Evolutionary conservation across 192 early-diverging fungal genomes (phyloP).

Genomic region (Ambispora gerdemannii): DNA sequence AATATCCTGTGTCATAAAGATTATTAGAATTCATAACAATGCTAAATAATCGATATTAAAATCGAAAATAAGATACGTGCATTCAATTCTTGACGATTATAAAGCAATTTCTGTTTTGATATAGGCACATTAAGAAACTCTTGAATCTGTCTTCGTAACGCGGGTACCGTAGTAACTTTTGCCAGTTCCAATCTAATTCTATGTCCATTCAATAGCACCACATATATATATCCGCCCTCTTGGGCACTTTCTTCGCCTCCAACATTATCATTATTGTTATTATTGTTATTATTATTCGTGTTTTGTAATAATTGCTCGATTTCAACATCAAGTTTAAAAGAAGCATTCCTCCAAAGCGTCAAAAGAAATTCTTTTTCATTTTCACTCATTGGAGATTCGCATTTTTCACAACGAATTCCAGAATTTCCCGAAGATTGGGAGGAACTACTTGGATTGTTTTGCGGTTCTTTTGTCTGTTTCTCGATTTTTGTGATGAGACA

Average conservation of each 20-base stretch:
- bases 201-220: slow-evolving; percentile 25
- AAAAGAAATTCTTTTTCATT: neutral
- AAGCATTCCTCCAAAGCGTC: slow-evolving; percentile 20
- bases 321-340: slow-evolving; percentile 27
- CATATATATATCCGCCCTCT: slow-evolving; percentile 8
- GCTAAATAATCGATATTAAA: neutral
- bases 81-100: slow-evolving; percentile 16
- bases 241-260: neutral
- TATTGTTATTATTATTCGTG: neutral
- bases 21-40: neutral
- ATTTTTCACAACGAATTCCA: slow-evolving; percentile 12
- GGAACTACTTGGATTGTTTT: too few species aligned
- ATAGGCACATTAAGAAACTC: neutral
- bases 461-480: neutral
- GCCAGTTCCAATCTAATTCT: neutral
- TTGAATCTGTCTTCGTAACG: neutral
- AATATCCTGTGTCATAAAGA: neutral
- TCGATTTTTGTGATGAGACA: slow-evolving; percentile 11
- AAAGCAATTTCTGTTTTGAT: slow-evolving; percentile 32
- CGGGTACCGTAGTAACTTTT: neutral
- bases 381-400: neutral
- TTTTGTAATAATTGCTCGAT: neutral
- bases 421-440: neutral
- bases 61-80: neutral
- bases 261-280: slow-evolving; percentile 18